phyloP scores from a whole-genome alignment of 2,329 filamentous ascomycete genomes.

The Dryadomyces quercus-mongolicae region DNA sequence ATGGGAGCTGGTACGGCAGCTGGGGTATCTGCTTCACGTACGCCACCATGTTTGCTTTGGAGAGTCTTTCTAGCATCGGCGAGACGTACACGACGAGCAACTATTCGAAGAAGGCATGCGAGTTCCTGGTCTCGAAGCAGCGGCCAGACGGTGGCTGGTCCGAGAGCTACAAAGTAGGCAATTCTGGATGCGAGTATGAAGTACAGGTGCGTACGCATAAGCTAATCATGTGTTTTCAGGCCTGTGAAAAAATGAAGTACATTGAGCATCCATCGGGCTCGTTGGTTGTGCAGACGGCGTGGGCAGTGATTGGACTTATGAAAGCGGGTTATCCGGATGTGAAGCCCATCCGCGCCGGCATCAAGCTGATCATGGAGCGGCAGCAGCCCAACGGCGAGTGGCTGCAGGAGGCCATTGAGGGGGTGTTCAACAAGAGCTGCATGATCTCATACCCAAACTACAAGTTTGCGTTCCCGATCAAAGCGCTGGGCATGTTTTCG shows the following conservation, averaged over 20 bases:
- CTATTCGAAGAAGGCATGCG: constrained; percentile 61
- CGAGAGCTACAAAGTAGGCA: constrained; percentile 60
- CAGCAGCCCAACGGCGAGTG: constrained; percentile 88
- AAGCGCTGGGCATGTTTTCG: constrained; percentile 84
- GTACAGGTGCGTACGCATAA: too few species aligned
- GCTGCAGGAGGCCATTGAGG: constrained; percentile 90
- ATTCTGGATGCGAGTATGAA: too few species aligned
- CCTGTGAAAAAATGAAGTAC: constrained; percentile 67
- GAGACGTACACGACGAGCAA: constrained; percentile 69
- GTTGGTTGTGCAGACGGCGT: constrained; percentile 90
- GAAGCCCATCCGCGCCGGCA: constrained; percentile 58
- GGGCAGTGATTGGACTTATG: constrained; percentile 73
- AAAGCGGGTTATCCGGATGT: constrained; percentile 71
- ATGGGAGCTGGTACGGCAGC: constrained; percentile 95
- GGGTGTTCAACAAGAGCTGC: constrained; percentile 97
- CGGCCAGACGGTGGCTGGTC: constrained; percentile 90
- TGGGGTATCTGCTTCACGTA: constrained; percentile 99
- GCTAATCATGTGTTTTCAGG: constrained; percentile 18
- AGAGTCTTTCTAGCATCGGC: constrained; percentile 69
- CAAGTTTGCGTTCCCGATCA: constrained; percentile 92
- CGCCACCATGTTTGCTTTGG: constrained; percentile 89
- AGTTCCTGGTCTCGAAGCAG: constrained; percentile 78
- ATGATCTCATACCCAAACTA: constrained; percentile 99
- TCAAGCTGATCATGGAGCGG: constrained; percentile 71
- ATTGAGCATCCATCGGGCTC: constrained; percentile 61